phyloP scores from a whole-genome alignment of 202 grass and related monocot species.

The Eragrostis tef region DNA sequence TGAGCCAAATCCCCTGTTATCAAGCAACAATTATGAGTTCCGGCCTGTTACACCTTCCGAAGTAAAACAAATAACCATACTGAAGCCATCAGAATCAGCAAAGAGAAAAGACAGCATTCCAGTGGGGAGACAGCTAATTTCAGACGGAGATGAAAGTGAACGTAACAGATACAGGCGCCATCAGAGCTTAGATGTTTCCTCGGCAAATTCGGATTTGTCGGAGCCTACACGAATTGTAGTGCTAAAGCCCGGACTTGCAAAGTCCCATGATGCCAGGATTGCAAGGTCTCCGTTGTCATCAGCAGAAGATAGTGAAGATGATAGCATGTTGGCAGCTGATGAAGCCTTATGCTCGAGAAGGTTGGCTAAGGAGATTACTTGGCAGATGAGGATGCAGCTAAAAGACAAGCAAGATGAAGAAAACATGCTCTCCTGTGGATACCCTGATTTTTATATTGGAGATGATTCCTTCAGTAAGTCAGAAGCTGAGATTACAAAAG shows the following conservation, averaged over 20 bases:
- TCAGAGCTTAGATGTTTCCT: slow-evolving; percentile 47
- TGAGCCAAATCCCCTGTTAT: slow-evolving; percentile 68
- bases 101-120: slow-evolving; percentile 60
- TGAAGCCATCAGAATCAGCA: slow-evolving; percentile 71
- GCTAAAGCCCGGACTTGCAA: slow-evolving; percentile 70
- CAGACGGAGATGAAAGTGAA: slow-evolving; percentile 53
- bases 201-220: slow-evolving; percentile 53
- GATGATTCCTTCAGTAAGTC: slow-evolving; percentile 74
- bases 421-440: slow-evolving; percentile 44
- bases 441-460: slow-evolving; percentile 59
- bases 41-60: slow-evolving; percentile 54
- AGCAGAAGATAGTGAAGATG: slow-evolving; percentile 53
- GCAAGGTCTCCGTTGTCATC: slow-evolving; percentile 42
- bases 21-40: slow-evolving; percentile 55
- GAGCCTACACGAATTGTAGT: slow-evolving; percentile 94
- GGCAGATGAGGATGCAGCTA: slow-evolving; percentile 61
- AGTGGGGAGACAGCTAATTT: slow-evolving; percentile 47
- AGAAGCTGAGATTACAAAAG: slow-evolving; percentile 63
- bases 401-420: slow-evolving; percentile 54
- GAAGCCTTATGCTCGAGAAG: slow-evolving; percentile 59
- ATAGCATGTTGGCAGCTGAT: slow-evolving; percentile 52
- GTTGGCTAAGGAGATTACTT: slow-evolving; percentile 60
- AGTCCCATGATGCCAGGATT: slow-evolving; percentile 51
- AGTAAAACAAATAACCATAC: slow-evolving; percentile 79
- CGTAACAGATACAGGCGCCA: slow-evolving; percentile 47